Evolutionary conservation across 805 yeast genomes (phyloP).

Genomic region (Suhomyces tanzawaensis): DNA sequence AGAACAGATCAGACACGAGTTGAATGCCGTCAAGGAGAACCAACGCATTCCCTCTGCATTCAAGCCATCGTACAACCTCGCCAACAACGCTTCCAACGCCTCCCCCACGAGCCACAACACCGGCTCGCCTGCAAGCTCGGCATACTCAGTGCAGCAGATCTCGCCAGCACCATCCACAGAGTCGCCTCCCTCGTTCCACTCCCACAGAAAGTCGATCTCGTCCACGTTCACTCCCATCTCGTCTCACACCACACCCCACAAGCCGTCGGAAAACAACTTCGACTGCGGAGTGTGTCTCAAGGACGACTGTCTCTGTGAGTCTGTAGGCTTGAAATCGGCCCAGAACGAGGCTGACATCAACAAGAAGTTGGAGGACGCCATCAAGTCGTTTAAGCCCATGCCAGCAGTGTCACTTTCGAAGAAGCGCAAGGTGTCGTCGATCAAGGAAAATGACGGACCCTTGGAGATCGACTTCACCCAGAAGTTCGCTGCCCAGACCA

Average conservation of each 20-base stretch:
- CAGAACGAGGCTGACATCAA: constrained; percentile 14
- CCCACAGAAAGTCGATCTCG: background rate
- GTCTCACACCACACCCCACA: background rate
- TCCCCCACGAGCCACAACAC: constrained; percentile 6
- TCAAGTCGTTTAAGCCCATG: constrained; percentile 53
- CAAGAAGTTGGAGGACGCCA: constrained; percentile 27
- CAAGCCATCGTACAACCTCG: constrained; percentile 1
- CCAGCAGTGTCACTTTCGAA: constrained; percentile 62
- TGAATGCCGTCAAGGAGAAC: constrained; percentile 19
- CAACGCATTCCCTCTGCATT: constrained; percentile 11
- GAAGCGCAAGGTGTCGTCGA: constrained; percentile 18
- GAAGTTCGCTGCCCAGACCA: constrained; percentile 30
- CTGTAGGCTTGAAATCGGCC: constrained; percentile 39
- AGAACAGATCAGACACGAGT: constrained; percentile 41
- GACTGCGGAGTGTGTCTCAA: constrained; percentile 67
- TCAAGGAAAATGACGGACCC: constrained; percentile 5
- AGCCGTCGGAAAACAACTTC: constrained; percentile 23
- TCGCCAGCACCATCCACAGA: constrained; percentile 55
- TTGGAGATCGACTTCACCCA: constrained; percentile 58
- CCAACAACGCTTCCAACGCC: constrained; percentile 10
- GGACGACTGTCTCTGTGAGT: constrained; percentile 67
- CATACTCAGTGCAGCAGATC: constrained; percentile 43
- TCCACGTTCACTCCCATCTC: background rate
- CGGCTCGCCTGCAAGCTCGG: constrained; percentile 15
- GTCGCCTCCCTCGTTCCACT: constrained; percentile 36